These are phyloP conservation scores for Nissolia schottii DNA, from an alignment of 306 rosid species.

Conservation along the genomic window DNA sequence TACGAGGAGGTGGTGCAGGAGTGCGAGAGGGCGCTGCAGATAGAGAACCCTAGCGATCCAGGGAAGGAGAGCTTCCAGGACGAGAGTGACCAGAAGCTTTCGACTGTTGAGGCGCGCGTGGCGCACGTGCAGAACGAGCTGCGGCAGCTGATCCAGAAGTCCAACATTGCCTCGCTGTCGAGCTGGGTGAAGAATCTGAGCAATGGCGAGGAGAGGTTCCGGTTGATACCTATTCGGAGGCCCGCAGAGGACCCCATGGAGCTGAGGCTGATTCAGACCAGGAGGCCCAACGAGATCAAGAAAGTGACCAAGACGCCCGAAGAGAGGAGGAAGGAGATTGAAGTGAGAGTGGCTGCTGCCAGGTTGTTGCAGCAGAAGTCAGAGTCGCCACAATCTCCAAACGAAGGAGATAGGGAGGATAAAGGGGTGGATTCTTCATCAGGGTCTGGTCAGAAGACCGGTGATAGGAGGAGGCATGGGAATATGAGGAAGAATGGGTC, in stretches of 20 bases:
- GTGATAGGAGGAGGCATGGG: constrained; percentile 58
- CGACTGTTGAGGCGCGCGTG: constrained; percentile 46
- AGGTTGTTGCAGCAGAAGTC: constrained; percentile 90
- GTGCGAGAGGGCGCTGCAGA: constrained; percentile 76
- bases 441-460: constrained; percentile 56
- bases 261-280: constrained; percentile 63
- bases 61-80: constrained; percentile 89
- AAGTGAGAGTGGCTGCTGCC: constrained; percentile 96
- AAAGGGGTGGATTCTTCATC: constrained; percentile 49
- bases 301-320: constrained; percentile 86
- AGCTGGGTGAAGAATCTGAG: constrained; percentile 93
- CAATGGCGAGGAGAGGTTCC: constrained; percentile 76
- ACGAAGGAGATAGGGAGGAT: constrained; percentile 57
- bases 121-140: constrained; percentile 73
- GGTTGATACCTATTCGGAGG: constrained; percentile 79
- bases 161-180: constrained; percentile 69
- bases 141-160: constrained; percentile 82
- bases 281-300: constrained; percentile 95
- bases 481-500: constrained; percentile 58
- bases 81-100: constrained; percentile 68
- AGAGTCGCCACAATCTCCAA: constrained; percentile 53
- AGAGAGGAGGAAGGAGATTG: constrained; percentile 92
- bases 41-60: constrained; percentile 76
- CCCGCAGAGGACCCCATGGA: constrained; percentile 93
- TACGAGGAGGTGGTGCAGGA: constrained; percentile 80